A percentile compares a stretch with the other conserved stretches of the same genome.
These are phyloP conservation scores for Solanum pimpinellifolium DNA, from an alignment of 257 asterid genomes.

Conservation along the genomic window DNA sequence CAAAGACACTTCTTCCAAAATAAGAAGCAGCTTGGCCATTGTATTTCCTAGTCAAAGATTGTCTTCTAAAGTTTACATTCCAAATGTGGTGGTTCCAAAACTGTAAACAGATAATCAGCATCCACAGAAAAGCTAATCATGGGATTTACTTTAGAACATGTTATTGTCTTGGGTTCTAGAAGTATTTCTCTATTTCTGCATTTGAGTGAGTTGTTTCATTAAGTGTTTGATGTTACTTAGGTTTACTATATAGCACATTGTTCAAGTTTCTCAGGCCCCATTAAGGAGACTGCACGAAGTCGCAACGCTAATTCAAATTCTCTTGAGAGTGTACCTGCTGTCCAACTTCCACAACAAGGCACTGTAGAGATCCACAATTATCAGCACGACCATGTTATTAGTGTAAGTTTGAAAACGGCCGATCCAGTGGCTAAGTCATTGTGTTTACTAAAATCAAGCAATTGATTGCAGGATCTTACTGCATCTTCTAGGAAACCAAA, in stretches of 20 bases:
- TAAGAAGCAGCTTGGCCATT: neutral
- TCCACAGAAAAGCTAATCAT: neutral
- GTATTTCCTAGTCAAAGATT: neutral
- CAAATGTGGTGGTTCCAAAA: neutral
- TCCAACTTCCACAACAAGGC: conserved; percentile 25
- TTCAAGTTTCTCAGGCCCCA: conserved; percentile 92
- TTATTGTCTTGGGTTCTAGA: neutral
- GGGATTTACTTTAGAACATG: neutral
- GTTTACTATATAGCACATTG: conserved; percentile 42
- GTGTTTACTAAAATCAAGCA: conserved; percentile 7
- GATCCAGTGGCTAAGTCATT: neutral
- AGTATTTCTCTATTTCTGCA: neutral
- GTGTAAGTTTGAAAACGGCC: conserved; percentile 19
- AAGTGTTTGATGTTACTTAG: conserved; percentile 19
- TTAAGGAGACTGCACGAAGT: conserved; percentile 38
- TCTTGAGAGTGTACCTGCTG: conserved; percentile 23
- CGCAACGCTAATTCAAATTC: conserved; percentile 38
- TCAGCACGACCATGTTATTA: conserved; percentile 37
- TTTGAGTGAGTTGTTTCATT: neutral
- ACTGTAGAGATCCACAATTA: conserved; percentile 18
- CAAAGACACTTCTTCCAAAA: neutral
- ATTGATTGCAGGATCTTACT: conserved; percentile 48
- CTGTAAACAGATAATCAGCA: neutral
- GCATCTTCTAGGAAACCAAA: conserved; percentile 68
- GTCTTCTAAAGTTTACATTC: neutral